Base-by-base conservation (phyloP, 768 basidiomycete genomes). In the Tricholoma bakamatsutake region DNA sequence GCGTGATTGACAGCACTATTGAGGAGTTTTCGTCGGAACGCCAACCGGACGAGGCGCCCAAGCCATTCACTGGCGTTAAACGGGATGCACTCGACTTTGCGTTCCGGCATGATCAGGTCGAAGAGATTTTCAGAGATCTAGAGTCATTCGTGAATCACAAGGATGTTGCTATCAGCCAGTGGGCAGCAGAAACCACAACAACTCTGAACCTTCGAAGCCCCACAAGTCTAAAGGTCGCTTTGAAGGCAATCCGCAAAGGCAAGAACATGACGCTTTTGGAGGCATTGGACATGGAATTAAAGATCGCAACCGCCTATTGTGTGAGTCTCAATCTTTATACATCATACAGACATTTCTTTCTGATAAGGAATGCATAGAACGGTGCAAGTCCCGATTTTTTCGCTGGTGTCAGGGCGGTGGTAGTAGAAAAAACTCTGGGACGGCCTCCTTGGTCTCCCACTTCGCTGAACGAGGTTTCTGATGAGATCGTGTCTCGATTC, bases 141-240 rank as follows among this genome's bases (percentile, higher is more conserved):
- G 67, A 74, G 50, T 61, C 77, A 24, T 72, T 83, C 30, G 61
- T 61, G 5, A 63, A 63, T 15, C 68, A 74, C 53, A 62, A 73
- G 15, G 76, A 79, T 63, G 66, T 70, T 43, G 71, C 69, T 10
- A 75, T 93, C 50, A 76, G 76, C 50, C 66, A 70, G 40, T 98
- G 95, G 94, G 95, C 96, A 5, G 69, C 73, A 55, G 68, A 79
- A 55, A 93, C 93, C 3, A 69, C 90, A 55, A 72, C 75, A 12
- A 72, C 74, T 31, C 71, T 99, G 55, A 74, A 81, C 39, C 60
- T 79, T 61, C 82, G 92, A 40, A 94, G 93, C 70, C 96, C 96
- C 10, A 97, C 95, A 1, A 94, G 93, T 62, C 77, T 98, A 61
- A 91, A 90, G 67, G 88, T 98, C 34, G 82, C 95, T n/a, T 76